Conservation (phyloP, 805 yeast genomes). For the Pichia deserticola region DNA sequence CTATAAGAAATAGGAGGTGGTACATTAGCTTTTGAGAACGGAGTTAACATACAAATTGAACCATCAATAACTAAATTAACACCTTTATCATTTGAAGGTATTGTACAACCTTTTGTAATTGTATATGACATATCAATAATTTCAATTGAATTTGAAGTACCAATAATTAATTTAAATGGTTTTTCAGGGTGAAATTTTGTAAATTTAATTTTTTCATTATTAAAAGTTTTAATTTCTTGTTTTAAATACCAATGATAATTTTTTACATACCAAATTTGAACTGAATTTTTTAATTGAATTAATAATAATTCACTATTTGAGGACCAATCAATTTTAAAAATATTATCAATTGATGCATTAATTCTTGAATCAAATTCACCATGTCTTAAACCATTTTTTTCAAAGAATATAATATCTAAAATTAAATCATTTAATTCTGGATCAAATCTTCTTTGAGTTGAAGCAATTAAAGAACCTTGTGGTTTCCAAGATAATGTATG, state of each 20-base stretch:
- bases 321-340: conserved; percentile 68
- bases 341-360: conserved; percentile 36
- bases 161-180: conserved; percentile 66
- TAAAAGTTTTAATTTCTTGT: conserved; percentile 49
- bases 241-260: conserved; percentile 96
- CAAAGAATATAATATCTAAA: conserved; percentile 68
- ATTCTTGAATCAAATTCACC: conserved; percentile 73
- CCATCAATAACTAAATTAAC: conserved; percentile 82
- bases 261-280: conserved; percentile 87
- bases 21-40: conserved; percentile 74
- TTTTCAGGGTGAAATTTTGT: conserved; percentile 86
- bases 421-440: conserved; percentile 37
- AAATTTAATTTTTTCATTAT: conserved; percentile 31
- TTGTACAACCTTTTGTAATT: conserved; percentile 60
- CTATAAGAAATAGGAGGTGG: conserved; percentile 91
- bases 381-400: conserved; percentile 87
- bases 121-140: conserved; percentile 62
- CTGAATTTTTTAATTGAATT: conserved; percentile 47
- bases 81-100: conserved; percentile 66
- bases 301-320: conserved; percentile 73
- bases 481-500: conserved; percentile 80
- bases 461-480: conserved; percentile 78
- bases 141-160: conserved; percentile 44
- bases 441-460: conserved; percentile 60
- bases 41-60: conserved; percentile 60